These are phyloP conservation scores for Debaryomycetaceae sp. DNA, from an alignment of 1,139 yeast species.

Conservation along the genomic window DNA sequence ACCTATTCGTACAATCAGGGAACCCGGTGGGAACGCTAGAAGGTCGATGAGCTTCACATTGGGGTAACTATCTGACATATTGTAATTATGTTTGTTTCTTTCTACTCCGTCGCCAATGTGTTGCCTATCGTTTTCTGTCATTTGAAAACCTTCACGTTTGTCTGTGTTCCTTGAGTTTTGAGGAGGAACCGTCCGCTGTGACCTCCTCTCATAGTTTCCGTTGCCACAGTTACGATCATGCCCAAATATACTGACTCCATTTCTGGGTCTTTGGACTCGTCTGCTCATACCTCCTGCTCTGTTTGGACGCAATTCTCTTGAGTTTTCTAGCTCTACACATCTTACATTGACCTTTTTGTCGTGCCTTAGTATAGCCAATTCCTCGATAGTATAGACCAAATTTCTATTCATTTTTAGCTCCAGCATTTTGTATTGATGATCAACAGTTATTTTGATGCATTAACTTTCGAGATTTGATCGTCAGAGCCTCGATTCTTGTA, in stretches of 20 bases:
- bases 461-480: not conserved
- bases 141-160: not conserved
- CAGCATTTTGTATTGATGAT: not conserved
- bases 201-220: not conserved
- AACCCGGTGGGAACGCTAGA: constrained; percentile 12
- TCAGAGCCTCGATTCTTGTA: not conserved
- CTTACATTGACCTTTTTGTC: not conserved
- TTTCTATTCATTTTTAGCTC: not conserved
- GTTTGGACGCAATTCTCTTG: not conserved
- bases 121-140: not conserved
- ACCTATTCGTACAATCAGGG: constrained; percentile 17
- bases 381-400: not conserved
- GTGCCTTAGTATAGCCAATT: not conserved
- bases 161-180: not conserved
- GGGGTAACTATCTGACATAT: not conserved
- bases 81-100: not conserved
- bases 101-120: not conserved
- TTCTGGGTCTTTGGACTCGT: not conserved
- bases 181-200: not conserved
- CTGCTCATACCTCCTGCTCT: not conserved
- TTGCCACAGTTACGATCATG: not conserved
- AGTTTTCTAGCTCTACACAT: not conserved
- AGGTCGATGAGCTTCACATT: not conserved
- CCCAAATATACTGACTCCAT: not conserved
- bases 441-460: too few species aligned